phyloP scores from a whole-genome alignment of 75 land plant species.

The Picea sitchensis region DNA sequence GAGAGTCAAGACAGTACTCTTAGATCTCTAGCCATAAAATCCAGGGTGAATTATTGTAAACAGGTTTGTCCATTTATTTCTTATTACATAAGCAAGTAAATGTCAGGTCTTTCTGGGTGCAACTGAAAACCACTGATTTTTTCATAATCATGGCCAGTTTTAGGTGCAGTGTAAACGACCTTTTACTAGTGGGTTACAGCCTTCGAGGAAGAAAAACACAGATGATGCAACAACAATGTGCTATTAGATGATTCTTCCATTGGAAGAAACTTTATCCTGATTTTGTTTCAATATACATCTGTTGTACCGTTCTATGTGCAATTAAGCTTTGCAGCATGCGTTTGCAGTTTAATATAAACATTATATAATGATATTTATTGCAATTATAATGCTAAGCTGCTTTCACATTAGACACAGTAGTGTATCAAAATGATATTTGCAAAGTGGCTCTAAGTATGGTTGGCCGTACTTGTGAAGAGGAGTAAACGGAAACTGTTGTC shows the following conservation, averaged over 20 bases:
- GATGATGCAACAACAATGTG: neutral
- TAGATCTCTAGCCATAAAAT: constrained; percentile 4
- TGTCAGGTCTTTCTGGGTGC: neutral
- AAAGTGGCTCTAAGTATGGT: too few species aligned
- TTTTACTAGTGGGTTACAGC: too few species aligned
- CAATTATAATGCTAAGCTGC: too few species aligned
- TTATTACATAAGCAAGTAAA: neutral
- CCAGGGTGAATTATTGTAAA: neutral
- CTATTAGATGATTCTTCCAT: neutral
- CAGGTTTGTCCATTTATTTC: neutral
- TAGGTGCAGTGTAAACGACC: too few species aligned
- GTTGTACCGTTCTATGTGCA: neutral
- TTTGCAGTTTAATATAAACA: neutral
- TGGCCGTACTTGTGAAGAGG: too few species aligned
- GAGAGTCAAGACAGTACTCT: constrained; percentile 12
- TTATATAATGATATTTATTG: too few species aligned
- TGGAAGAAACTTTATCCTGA: neutral
- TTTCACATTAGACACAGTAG: too few species aligned
- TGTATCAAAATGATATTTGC: too few species aligned
- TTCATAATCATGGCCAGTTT: too few species aligned
- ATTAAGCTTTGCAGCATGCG: neutral
- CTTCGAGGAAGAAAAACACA: neutral
- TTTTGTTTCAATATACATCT: neutral
- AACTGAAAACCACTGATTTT: too few species aligned
- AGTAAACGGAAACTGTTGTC: too few species aligned